phyloP scores from a whole-genome alignment of 2,329 filamentous ascomycete genomes.

The Aspergillus fructus region DNA sequence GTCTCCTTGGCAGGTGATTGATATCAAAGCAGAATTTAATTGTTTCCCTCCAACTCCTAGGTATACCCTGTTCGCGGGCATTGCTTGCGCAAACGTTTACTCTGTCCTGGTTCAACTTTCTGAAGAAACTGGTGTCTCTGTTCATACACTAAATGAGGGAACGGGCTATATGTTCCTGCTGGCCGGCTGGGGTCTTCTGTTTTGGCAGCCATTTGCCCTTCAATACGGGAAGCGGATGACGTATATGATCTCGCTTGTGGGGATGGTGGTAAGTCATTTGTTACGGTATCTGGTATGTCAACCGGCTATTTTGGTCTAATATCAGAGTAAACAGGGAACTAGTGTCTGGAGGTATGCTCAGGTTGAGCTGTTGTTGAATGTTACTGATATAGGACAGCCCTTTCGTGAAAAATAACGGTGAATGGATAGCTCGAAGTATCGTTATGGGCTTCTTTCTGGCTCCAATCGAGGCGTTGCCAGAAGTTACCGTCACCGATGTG shows the following conservation, averaged over 20 bases:
- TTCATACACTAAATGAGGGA: constrained; percentile 37
- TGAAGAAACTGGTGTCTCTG: constrained; percentile 35
- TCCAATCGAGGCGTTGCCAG: constrained; percentile 43
- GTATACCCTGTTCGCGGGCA: constrained; percentile 40
- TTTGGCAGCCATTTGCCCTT: constrained; percentile 50
- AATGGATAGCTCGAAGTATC: constrained; percentile 42
- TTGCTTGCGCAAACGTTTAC: constrained; percentile 39
- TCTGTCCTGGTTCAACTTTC: constrained; percentile 40
- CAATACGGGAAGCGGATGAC: constrained; percentile 44
- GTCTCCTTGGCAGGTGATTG: constrained; percentile 11
- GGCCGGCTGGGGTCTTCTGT: constrained; percentile 46
- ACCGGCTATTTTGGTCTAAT: neutral
- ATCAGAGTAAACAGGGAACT: constrained; percentile 18
- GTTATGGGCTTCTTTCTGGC: constrained; percentile 41
- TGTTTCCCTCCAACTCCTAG: constrained; percentile 19
- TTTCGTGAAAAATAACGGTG: constrained; percentile 31
- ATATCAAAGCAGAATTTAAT: neutral
- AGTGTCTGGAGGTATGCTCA: constrained; percentile 33
- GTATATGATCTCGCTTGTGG: constrained; percentile 34
- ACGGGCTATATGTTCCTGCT: constrained; percentile 44
- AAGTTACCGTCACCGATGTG: constrained; percentile 43
- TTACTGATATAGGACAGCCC: constrained; percentile 22
- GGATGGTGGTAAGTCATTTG: constrained; percentile 28
- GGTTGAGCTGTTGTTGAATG: neutral
- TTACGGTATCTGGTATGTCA: neutral